Conservation (phyloP, 495 filamentous ascomycete species). For the Tuber brumale region DNA sequence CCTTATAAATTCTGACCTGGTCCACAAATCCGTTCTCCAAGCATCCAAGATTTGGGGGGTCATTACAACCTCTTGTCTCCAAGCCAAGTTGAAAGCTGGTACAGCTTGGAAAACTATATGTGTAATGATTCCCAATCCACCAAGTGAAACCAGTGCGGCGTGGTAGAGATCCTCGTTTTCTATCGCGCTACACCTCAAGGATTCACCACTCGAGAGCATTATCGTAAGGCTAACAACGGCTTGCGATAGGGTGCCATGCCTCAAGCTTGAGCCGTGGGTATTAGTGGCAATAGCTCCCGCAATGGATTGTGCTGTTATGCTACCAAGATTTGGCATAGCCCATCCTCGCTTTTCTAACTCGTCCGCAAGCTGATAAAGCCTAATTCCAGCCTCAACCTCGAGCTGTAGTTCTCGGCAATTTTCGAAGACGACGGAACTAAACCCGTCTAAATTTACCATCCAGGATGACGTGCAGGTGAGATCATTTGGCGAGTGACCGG, state of each 20-base stretch:
- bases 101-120: constrained; percentile 79
- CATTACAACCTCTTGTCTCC: constrained; percentile 70
- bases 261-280: constrained; percentile 82
- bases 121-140: constrained; percentile 81
- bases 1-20: constrained; percentile 73
- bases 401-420: constrained; percentile 58
- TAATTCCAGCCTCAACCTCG: constrained; percentile 78
- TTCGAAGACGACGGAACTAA: constrained; percentile 62
- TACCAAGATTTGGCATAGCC: constrained; percentile 81
- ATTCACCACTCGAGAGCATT: constrained; percentile 74
- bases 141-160: constrained; percentile 78
- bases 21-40: constrained; percentile 78
- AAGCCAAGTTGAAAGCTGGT: constrained; percentile 69
- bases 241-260: constrained; percentile 76
- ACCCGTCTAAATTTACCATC: constrained; percentile 88
- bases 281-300: constrained; percentile 88
- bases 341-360: constrained; percentile 66
- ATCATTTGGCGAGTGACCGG: constrained; percentile 83
- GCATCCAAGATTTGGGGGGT: constrained; percentile 59
- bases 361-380: constrained; percentile 61
- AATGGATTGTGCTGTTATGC: constrained; percentile 89
- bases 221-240: constrained; percentile 65
- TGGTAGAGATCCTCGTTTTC: constrained; percentile 75
- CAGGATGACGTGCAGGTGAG: constrained; percentile 90
- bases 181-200: constrained; percentile 62